Evolutionary conservation across 1,139 yeast genomes (phyloP), one percentile per base, ranked within the genome.

Genomic region (Kodamaea suecica): DNA sequence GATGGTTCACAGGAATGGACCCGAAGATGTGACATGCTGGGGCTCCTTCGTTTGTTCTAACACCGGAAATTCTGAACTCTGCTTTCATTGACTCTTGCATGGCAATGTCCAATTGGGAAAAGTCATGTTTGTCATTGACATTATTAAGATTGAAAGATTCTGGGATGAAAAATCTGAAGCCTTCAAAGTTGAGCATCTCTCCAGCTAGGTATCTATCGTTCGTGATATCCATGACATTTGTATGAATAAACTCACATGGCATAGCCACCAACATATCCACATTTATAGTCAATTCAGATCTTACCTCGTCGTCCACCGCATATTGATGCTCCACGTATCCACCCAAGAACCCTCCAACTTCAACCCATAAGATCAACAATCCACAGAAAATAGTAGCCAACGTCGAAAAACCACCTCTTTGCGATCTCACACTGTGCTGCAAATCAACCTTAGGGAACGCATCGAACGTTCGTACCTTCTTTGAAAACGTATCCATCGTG

Each of bases 1-100:
- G 95, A 48, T 84, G 82, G 50, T 85, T 88, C 3, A 92, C 92
- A 0, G 95, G 94, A 33, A 92, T 72, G 0, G 83, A 70, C 2
- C 98, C 99, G 52, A 77, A 87, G 2, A 92, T 77, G 44, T 92
- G 87, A 57, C 99, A 92, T 3, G 95, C 94, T 4, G 87, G 84
- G 0, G 80, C 77, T 3, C 75, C 81, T 32, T 68, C 69, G 44
- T 71, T 63, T 10, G 49, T 43, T 23, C 66, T 56, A 3, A 50
- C 44, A 2, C 80, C 80, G 14, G 54, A 45, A 2, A 58, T 48
- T 40, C 74, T 61, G 47, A 77, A 84, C 44, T 80, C 79, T 0
- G 90, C 90, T 31, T 76, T 68, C 33, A 82, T 59, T 4, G 84
- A 76, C 40, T 79, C 82, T 34, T 73, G 75, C 63, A 83, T 63